Evolutionary conservation across 768 basidiomycete genomes (phyloP).

Genomic region (Amanita fuliginea): DNA sequence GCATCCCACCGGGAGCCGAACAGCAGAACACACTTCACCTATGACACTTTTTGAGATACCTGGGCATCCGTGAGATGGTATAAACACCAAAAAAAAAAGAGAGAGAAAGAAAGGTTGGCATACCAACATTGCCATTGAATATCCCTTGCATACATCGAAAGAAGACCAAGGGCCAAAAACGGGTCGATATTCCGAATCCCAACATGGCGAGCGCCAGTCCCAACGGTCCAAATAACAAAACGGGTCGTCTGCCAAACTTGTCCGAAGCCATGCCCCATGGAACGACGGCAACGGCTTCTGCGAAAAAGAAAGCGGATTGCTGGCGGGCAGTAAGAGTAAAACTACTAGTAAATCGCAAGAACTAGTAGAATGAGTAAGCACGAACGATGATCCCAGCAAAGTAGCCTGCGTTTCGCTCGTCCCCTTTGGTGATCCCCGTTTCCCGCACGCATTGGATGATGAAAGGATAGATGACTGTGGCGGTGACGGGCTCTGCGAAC

Average conservation of each 20-base stretch:
- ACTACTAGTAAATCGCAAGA: too few species aligned
- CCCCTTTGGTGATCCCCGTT: conserved; percentile 24
- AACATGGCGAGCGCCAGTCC: conserved; percentile 28
- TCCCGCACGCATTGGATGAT: conserved; percentile 24
- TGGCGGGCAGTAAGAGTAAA: too few species aligned
- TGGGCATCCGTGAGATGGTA: conserved; percentile 10
- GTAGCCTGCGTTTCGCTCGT: conserved; percentile 28
- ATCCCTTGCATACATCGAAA: conserved; percentile 9
- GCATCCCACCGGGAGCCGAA: background rate
- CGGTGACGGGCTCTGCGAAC: conserved; percentile 23
- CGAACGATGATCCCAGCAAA: conserved; percentile 28
- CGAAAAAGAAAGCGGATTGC: conserved; percentile 34
- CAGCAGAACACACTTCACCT: background rate
- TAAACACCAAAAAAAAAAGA: conserved; percentile 12
- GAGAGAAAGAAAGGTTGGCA: too few species aligned
- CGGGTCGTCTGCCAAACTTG: conserved; percentile 28
- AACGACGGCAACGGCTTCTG: conserved; percentile 31
- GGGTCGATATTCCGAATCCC: conserved; percentile 29
- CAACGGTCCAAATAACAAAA: conserved; percentile 30
- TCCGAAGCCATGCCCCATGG: conserved; percentile 35
- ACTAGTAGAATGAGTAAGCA: too few species aligned
- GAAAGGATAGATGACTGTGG: conserved; percentile 29
- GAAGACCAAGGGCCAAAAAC: conserved; percentile 21
- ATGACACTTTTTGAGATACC: background rate
- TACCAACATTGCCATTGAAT: background rate